Conservation (phyloP, 1,284 basidiomycete genomes). For the Heterobasidion occidentale region DNA sequence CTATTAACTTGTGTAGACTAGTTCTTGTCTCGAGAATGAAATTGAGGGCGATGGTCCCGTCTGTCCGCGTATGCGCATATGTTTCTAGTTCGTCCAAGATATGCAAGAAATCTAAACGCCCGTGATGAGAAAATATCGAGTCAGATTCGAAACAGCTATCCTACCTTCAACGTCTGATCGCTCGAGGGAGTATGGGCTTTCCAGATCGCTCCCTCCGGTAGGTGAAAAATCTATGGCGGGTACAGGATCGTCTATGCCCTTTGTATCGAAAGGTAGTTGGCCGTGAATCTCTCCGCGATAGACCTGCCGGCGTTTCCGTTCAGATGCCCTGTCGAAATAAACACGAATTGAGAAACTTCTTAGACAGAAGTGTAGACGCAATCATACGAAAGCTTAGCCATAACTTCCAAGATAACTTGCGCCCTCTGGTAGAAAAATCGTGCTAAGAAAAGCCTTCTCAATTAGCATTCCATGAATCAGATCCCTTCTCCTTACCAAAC, state of each 20-base stretch:
- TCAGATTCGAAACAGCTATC: constrained; percentile 12
- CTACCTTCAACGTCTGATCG: constrained; percentile 68
- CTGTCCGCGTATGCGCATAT: constrained; percentile 35
- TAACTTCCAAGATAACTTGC: constrained; percentile 70
- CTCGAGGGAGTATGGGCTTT: constrained; percentile 53
- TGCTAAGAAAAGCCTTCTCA: constrained; percentile 28
- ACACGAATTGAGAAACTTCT: background rate
- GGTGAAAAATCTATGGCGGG: constrained; percentile 75
- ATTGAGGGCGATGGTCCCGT: constrained; percentile 32
- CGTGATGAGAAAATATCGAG: background rate
- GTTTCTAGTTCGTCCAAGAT: constrained; percentile 61
- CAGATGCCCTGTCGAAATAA: constrained; percentile 41
- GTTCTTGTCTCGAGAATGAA: constrained; percentile 57
- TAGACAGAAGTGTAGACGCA: background rate
- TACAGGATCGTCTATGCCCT: constrained; percentile 69
- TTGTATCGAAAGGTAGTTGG: constrained; percentile 72
- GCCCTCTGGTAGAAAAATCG: constrained; percentile 75
- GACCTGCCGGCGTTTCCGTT: constrained; percentile 69
- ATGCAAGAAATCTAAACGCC: constrained; percentile 44
- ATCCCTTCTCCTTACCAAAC: constrained; percentile 48
- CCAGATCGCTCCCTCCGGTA: constrained; percentile 32
- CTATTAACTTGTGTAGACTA: constrained; percentile 58
- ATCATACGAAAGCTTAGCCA: constrained; percentile 74
- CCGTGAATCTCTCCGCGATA: constrained; percentile 75
- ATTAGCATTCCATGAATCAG: background rate